These are phyloP conservation scores for Geotrichum fermentans DNA, from an alignment of 1,139 yeast genomes.

Conservation along the genomic window DNA sequence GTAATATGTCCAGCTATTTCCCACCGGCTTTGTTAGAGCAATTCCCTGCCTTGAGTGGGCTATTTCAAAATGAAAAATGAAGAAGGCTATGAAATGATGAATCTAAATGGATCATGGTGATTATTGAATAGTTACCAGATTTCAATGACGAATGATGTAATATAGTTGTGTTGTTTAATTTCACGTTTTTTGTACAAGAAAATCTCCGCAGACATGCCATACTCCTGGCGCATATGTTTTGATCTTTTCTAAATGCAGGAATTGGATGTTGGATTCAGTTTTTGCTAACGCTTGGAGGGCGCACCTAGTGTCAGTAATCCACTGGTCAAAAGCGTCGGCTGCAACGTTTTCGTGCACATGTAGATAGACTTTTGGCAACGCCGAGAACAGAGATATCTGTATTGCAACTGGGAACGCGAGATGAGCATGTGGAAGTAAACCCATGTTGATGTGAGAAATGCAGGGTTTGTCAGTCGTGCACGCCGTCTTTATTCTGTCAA, in stretches of 20 bases:
- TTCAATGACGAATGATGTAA: neutral
- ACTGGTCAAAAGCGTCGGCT: slow-evolving; percentile 40
- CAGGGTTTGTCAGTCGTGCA: slow-evolving; percentile 25
- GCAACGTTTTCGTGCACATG: slow-evolving; percentile 79
- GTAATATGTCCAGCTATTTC: slow-evolving; percentile 2
- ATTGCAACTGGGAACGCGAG: slow-evolving; percentile 54
- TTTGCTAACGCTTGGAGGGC: slow-evolving; percentile 1
- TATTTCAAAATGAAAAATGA: neutral
- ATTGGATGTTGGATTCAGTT: slow-evolving; percentile 20
- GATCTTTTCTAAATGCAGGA: slow-evolving; percentile 51
- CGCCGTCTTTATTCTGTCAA: slow-evolving; percentile 39
- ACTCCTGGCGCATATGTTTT: slow-evolving; percentile 86
- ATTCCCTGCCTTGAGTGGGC: slow-evolving; percentile 3
- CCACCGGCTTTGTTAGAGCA: slow-evolving; percentile 13
- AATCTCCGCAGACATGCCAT: slow-evolving; percentile 71
- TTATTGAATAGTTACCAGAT: no score
- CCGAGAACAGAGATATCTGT: slow-evolving; percentile 24
- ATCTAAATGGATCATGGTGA: no score
- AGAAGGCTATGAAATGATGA: neutral
- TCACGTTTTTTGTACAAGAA: no score
- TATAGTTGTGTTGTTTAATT: no score
- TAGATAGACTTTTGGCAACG: slow-evolving; percentile 30
- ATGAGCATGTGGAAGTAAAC: slow-evolving; percentile 66
- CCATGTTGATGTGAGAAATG: slow-evolving; percentile 67
- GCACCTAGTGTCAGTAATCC: slow-evolving; percentile 29